phyloP scores from a whole-genome alignment of 2,329 filamentous ascomycete genomes.

The Myotisia sp. region DNA sequence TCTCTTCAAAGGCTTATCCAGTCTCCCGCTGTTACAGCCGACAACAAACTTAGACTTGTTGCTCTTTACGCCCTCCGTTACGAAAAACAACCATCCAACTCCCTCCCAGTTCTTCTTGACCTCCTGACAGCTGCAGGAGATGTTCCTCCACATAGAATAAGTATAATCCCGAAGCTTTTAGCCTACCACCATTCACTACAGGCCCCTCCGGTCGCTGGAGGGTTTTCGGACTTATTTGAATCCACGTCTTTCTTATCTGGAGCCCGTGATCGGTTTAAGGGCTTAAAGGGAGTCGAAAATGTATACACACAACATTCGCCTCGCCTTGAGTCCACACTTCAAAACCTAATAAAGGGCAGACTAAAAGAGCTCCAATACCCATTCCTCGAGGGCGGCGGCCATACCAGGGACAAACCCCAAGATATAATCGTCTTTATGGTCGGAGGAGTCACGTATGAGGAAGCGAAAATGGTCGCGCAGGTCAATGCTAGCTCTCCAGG shows the following conservation, averaged over 20 bases:
- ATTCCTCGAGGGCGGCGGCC: conserved; percentile 75
- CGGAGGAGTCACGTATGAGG: conserved; percentile 88
- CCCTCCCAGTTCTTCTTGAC: conserved; percentile 72
- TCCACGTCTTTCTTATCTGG: conserved; percentile 81
- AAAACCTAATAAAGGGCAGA: conserved; percentile 84
- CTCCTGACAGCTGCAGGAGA: conserved; percentile 72
- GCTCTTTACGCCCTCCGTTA: conserved; percentile 93
- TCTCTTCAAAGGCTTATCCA: conserved; percentile 77
- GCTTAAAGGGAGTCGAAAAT: conserved; percentile 93
- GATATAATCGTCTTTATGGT: conserved; percentile 92
- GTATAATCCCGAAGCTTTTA: conserved; percentile 67
- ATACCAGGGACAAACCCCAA: conserved; percentile 87
- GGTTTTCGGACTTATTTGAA: conserved; percentile 85
- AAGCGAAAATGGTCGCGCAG: conserved; percentile 89
- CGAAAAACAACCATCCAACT: conserved; percentile 69
- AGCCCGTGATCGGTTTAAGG: conserved; percentile 76
- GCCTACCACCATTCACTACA: conserved; percentile 79
- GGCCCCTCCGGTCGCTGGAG: conserved; percentile 56
- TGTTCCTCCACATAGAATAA: conserved; percentile 59
- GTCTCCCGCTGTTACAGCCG: conserved; percentile 57
- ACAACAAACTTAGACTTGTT: conserved; percentile 79
- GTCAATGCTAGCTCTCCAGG: conserved; percentile 86
- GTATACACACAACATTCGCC: conserved; percentile 97
- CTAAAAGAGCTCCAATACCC: conserved; percentile 79
- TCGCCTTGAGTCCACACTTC: conserved; percentile 69